Base-by-base conservation (phyloP, 208 protist species). In the Leishmania braziliensis region DNA sequence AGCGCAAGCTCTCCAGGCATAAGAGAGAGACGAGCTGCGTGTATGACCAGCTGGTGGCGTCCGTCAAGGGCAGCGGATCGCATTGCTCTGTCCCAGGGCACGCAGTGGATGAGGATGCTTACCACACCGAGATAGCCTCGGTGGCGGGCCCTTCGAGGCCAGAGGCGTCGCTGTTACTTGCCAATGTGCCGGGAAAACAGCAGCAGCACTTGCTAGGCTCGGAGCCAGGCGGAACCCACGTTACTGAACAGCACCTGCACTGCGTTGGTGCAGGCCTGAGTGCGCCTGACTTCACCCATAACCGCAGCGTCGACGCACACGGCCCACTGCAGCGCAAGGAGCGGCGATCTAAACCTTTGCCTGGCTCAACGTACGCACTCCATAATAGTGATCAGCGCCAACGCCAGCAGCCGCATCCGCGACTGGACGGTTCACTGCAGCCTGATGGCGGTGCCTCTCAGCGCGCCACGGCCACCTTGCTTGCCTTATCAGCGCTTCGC, bases 271-370 rank as follows among this genome's bases (percentile, higher is more conserved):
- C 70, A 74, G 53, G 51, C 33, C 72, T 53, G 3, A 39, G 33
- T 18, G 53, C 4, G 5, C 48, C 72, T n/a, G 62, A 9, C 46
- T 51, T 3, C 1, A 79, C 8, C 33, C 69, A 68, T 65, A 16
- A 78, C 60, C 58, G 71, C 50, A 39, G 51, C n/a, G 39, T 65
- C 36, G 77, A 85, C 10, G 39, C 50, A 50, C 63, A 62, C 2
- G 73, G 70, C 39, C 53, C 76, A 53, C 79, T 82, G 77, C 77
- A 39, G 33, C 82, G 71, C n/a, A 85, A 85, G 73, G 82, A 85
- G 73, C 82, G 82, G 18, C 77, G 77, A 10, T 85, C 77, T 14
- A 85, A 85, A 75, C 82, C 77, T 56, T 56, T 85, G 62, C 50
- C 79, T 65, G 62, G 51, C 53, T 43, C 51, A 26, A 12, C 62